These are phyloP conservation scores for Vitellaria paradoxa DNA, from an alignment of 179 eudicot genomes.

Conservation along the genomic window DNA sequence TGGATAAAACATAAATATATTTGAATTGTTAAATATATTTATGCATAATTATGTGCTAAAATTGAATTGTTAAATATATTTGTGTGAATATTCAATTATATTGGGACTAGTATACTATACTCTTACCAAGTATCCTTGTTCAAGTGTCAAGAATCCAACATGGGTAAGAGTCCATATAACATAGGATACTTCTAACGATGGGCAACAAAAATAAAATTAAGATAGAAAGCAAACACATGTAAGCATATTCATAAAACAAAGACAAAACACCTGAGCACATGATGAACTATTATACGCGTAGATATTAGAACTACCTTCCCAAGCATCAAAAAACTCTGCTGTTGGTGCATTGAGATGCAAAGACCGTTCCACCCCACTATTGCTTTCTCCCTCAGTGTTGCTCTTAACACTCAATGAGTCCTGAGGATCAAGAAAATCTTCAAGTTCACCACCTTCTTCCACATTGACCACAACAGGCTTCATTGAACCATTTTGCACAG, in stretches of 20 bases:
- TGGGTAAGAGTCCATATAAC: too few species aligned
- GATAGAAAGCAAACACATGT: not conserved
- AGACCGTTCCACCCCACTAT: conserved; percentile 41
- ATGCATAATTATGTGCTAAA: too few species aligned
- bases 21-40: too few species aligned
- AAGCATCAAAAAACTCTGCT: conserved; percentile 93
- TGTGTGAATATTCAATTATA: too few species aligned
- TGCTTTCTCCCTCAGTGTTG: conserved; percentile 45
- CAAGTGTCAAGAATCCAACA: too few species aligned
- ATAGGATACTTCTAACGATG: too few species aligned
- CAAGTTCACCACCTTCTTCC: conserved; percentile 38
- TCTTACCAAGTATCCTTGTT: too few species aligned
- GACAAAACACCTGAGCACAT: not conserved
- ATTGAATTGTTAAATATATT: too few species aligned
- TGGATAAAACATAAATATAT: too few species aligned
- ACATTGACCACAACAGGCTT: conserved; percentile 25
- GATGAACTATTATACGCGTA: not conserved
- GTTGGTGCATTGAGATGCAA: conserved; percentile 36
- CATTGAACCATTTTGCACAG: conserved; percentile 15
- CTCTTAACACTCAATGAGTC: conserved; percentile 61
- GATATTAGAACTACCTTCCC: conserved; percentile 60
- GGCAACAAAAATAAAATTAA: not conserved
- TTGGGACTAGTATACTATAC: too few species aligned
- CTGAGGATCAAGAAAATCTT: conserved; percentile 57
- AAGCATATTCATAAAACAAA: not conserved